Conservation (phyloP, 352 stramenopile genomes). For the Phytophthora melonis region DNA sequence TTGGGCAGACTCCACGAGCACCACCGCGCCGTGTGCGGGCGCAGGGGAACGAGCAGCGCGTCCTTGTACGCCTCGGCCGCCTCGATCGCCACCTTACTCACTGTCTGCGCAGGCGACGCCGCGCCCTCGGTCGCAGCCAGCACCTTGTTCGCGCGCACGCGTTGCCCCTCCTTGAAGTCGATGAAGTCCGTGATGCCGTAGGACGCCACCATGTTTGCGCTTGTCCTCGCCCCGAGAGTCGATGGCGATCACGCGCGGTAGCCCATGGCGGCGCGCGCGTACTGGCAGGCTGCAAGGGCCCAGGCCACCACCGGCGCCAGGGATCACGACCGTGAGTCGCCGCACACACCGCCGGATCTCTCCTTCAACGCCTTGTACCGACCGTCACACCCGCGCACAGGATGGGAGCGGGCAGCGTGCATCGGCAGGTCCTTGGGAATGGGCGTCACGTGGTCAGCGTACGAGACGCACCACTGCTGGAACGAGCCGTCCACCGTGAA, state of each 20-base stretch:
- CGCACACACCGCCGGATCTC: constrained; percentile 47
- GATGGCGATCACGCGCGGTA: constrained; percentile 77
- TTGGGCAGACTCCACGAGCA: too few relatives aligned
- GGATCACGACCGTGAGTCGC: constrained; percentile 64
- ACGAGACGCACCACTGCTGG: constrained; percentile 64
- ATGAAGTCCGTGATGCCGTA: constrained; percentile 81
- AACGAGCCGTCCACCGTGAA: constrained; percentile 54
- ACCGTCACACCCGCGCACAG: constrained; percentile 90
- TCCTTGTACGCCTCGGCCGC: constrained; percentile 57
- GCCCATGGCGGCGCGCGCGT: constrained; percentile 73
- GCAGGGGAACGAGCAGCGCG: constrained; percentile 70
- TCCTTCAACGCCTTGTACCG: constrained; percentile 82
- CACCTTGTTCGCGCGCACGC: constrained; percentile 53
- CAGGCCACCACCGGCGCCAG: constrained; percentile 71
- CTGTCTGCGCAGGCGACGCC: too few relatives aligned
- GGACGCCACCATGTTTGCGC: constrained; percentile 55
- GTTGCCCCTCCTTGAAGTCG: constrained; percentile 66
- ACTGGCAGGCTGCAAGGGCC: constrained; percentile 83
- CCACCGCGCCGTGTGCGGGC: constrained; percentile 36
- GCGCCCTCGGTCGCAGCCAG: constrained; percentile 48
- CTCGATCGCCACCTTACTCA: too few relatives aligned
- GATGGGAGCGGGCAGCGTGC: constrained; percentile 58
- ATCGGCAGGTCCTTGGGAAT: constrained; percentile 63
- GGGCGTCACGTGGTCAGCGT: constrained; percentile 66
- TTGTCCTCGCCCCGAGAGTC: constrained; percentile 72